phyloP scores from a whole-genome alignment of 2,329 filamentous ascomycete genomes.

The Raffaelea deltoideospora region DNA sequence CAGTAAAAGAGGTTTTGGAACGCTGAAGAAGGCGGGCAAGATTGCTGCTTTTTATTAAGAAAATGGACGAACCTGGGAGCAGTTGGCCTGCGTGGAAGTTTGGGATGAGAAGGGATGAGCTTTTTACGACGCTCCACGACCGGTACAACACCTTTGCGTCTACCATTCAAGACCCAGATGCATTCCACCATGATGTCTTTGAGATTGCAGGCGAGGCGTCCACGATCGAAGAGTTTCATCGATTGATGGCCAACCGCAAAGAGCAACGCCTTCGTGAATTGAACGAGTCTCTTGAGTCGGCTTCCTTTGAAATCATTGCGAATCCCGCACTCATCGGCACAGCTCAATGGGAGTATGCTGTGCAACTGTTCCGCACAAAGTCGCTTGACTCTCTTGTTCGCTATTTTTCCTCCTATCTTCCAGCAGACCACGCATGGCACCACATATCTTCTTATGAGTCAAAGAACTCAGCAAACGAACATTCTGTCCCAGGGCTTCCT shows the following conservation, averaged over 20 bases:
- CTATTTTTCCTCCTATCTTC: conserved; percentile 44
- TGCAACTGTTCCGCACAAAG: conserved; percentile 43
- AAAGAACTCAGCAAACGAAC: too few species aligned
- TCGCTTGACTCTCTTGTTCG: conserved; percentile 45
- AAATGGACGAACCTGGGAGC: conserved; percentile 38
- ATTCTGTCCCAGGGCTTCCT: too few species aligned
- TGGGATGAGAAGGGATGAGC: conserved; percentile 43
- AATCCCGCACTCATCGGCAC: conserved; percentile 43
- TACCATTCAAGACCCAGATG: conserved; percentile 41
- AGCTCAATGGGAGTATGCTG: conserved; percentile 41
- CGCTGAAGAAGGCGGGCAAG: too few species aligned
- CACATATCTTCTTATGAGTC: too few species aligned
- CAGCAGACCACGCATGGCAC: conserved; percentile 31
- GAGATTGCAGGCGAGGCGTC: conserved; percentile 38
- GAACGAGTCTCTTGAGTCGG: conserved; percentile 38
- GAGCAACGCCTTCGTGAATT: conserved; percentile 37
- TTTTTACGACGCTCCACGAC: conserved; percentile 41
- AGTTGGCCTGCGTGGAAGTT: conserved; percentile 49
- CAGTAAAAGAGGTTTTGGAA: too few species aligned
- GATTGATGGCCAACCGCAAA: conserved; percentile 36
- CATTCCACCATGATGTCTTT: conserved; percentile 46
- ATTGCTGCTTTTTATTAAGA: too few species aligned
- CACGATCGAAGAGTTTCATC: conserved; percentile 38
- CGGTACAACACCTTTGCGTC: conserved; percentile 44
- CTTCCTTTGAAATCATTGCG: conserved; percentile 45